Conservation (phyloP, 371 early-diverging fungal species). For the Nosema granulosis region DNA sequence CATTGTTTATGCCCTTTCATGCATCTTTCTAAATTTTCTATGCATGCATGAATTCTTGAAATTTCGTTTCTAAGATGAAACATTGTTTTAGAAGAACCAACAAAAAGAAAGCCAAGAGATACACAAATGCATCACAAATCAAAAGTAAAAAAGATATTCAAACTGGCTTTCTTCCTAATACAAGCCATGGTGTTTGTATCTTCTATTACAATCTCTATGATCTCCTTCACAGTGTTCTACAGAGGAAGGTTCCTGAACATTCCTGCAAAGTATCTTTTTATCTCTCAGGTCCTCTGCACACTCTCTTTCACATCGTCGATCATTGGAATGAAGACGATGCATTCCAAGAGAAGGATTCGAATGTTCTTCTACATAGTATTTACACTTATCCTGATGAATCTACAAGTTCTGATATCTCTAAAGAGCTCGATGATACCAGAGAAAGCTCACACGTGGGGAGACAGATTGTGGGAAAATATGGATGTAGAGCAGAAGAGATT, state of each 20-base stretch:
- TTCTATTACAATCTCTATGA: slow-evolving; percentile 6
- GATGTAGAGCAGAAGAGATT: slow-evolving; percentile 27
- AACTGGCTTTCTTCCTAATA: slow-evolving; percentile 27
- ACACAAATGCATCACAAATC: slow-evolving; percentile 34
- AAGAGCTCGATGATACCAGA: slow-evolving; percentile 28
- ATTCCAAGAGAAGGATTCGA: slow-evolving; percentile 13
- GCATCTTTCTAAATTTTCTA: neutral
- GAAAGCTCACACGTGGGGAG: slow-evolving; percentile 27
- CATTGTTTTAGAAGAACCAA: slow-evolving; percentile 24
- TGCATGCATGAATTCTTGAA: no score
- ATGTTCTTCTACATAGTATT: slow-evolving; percentile 27
- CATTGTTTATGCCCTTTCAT: neutral
- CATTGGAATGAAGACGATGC: slow-evolving; percentile 10
- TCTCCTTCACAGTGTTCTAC: slow-evolving; percentile 17
- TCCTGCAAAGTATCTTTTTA: neutral
- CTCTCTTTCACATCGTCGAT: neutral
- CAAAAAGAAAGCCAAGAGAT: neutral
- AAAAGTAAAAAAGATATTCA: slow-evolving; percentile 30
- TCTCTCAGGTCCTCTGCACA: neutral
- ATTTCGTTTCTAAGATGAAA: no score
- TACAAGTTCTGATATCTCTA: slow-evolving; percentile 26
- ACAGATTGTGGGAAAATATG: slow-evolving; percentile 34
- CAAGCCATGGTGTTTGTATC: slow-evolving; percentile 24
- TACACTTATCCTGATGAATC: slow-evolving; percentile 35
- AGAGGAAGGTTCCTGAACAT: slow-evolving; percentile 10